phyloP scores from a whole-genome alignment of 805 yeast species.

The Myxozyma monticola region DNA sequence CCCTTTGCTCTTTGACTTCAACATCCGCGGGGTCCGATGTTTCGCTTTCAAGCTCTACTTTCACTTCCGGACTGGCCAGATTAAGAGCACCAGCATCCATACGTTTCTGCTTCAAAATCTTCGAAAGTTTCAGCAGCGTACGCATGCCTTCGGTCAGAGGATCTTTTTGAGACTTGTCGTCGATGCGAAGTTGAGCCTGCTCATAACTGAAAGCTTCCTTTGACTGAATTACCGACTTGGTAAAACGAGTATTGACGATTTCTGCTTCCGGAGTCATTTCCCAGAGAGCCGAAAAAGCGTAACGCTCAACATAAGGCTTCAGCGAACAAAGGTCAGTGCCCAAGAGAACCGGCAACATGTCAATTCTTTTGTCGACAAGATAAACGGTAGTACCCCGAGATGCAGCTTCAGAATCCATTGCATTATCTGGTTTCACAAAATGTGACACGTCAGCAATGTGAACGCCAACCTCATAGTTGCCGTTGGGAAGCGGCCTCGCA shows the following conservation, averaged over 20 bases:
- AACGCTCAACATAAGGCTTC: slow-evolving; percentile 92
- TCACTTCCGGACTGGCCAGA: slow-evolving; percentile 96
- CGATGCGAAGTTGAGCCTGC: slow-evolving; percentile 87
- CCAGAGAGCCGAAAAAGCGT: slow-evolving; percentile 95
- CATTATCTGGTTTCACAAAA: slow-evolving; percentile 89
- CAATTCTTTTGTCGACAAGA: slow-evolving; percentile 95
- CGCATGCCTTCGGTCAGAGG: slow-evolving; percentile 90
- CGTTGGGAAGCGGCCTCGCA: slow-evolving; percentile 80
- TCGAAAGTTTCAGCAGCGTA: slow-evolving; percentile 72
- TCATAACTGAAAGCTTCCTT: slow-evolving; percentile 94
- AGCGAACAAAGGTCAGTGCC: slow-evolving; percentile 96
- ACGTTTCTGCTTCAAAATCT: slow-evolving; percentile 79
- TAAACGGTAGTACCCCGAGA: slow-evolving; percentile 96
- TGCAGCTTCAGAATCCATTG: slow-evolving; percentile 94
- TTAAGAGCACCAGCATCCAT: slow-evolving; percentile 94
- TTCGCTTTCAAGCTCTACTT: slow-evolving; percentile 95
- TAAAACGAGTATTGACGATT: slow-evolving; percentile 73
- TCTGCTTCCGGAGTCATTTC: slow-evolving; percentile 85
- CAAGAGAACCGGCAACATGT: slow-evolving; percentile 92
- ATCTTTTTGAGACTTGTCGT: slow-evolving; percentile 72
- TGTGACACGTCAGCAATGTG: slow-evolving; percentile 99
- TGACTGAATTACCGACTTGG: slow-evolving; percentile 86
- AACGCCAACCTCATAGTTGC: slow-evolving; percentile 95
- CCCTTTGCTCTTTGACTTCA: slow-evolving; percentile 82
- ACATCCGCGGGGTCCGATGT: slow-evolving; percentile 96